These are phyloP conservation scores for Pseudogymnoascus sp. DNA, from an alignment of 2,329 filamentous ascomycete species.

Conservation along the genomic window DNA sequence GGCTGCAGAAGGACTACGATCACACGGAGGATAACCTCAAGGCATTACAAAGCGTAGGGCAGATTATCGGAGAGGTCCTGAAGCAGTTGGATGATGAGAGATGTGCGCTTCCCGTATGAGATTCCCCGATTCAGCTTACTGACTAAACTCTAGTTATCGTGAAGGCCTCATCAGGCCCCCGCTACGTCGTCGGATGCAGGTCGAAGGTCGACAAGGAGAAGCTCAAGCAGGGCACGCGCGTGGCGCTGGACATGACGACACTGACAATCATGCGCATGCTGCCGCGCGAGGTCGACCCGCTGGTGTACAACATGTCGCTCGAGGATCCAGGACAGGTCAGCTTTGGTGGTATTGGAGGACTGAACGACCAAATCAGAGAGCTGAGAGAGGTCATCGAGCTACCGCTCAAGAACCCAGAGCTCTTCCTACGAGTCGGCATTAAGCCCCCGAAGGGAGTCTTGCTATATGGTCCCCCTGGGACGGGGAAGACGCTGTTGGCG, in stretches of 20 bases:
- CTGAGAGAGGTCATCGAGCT: constrained; percentile 95
- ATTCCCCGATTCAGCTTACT: constrained; percentile 9
- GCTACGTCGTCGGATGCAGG: constrained; percentile 96
- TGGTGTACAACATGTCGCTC: constrained; percentile 99
- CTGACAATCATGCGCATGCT: constrained; percentile 99
- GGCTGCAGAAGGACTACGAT: constrained; percentile 88
- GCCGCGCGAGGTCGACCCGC: constrained; percentile 91
- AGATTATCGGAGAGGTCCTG: constrained; percentile 97
- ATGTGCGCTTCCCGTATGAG: constrained; percentile 54
- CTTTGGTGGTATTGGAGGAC: constrained; percentile 92
- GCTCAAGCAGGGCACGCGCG: constrained; percentile 95
- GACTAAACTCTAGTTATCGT: constrained; percentile 67
- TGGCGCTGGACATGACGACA: constrained; percentile 97
- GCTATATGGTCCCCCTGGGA: constrained; percentile 91
- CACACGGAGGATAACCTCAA: constrained; percentile 99
- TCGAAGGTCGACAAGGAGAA: constrained; percentile 97
- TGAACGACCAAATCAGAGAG: constrained; percentile 98
- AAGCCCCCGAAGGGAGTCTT: constrained; percentile 97
- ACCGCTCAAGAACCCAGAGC: constrained; percentile 95
- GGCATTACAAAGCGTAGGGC: constrained; percentile 94
- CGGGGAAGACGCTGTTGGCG: constrained; percentile 90
- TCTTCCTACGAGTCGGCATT: constrained; percentile 94
- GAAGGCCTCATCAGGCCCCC: constrained; percentile 91
- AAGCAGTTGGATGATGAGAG: constrained; percentile 98
- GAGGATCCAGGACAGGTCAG: constrained; percentile 97